Evolutionary conservation across 345 rosid genomes (phyloP).

Genomic region (Jatropha curcas): DNA sequence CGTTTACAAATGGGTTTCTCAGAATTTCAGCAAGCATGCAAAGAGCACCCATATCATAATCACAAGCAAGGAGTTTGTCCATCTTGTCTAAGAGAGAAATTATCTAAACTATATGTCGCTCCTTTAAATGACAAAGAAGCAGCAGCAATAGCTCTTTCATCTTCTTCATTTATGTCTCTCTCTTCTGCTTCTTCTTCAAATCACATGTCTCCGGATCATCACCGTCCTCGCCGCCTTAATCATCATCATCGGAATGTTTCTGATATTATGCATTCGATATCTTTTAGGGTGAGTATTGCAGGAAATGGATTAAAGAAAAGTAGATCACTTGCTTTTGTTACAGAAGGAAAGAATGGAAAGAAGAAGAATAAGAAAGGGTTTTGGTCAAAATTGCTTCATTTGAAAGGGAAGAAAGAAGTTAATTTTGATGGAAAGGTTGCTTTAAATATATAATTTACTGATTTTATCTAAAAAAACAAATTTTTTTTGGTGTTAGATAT

Average conservation of each 20-base stretch:
- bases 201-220: constrained; percentile 28
- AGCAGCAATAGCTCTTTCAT: constrained; percentile 3
- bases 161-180: constrained; percentile 5
- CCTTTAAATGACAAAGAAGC: not conserved
- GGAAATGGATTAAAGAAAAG: constrained; percentile 67
- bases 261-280: constrained; percentile 36
- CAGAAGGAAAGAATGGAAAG: constrained; percentile 32
- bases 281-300: constrained; percentile 35
- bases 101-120: constrained; percentile 19
- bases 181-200: constrained; percentile 17
- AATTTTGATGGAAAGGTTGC: constrained; percentile 15
- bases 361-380: constrained; percentile 59
- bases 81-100: constrained; percentile 40
- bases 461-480: too few species aligned
- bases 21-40: constrained; percentile 27
- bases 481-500: too few species aligned
- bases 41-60: constrained; percentile 32
- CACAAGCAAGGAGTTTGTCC: constrained; percentile 47
- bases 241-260: constrained; percentile 44
- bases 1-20: constrained; percentile 27
- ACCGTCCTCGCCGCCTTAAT: constrained; percentile 22
- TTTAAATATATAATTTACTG: not conserved
- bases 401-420: constrained; percentile 46
- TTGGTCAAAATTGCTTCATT: constrained; percentile 63
- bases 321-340: constrained; percentile 58